A percentile compares a stretch with the other conserved stretches of the same genome.
Evolutionary conservation across 345 rosid species (phyloP).

Genomic region (Gossypium raimondii): DNA sequence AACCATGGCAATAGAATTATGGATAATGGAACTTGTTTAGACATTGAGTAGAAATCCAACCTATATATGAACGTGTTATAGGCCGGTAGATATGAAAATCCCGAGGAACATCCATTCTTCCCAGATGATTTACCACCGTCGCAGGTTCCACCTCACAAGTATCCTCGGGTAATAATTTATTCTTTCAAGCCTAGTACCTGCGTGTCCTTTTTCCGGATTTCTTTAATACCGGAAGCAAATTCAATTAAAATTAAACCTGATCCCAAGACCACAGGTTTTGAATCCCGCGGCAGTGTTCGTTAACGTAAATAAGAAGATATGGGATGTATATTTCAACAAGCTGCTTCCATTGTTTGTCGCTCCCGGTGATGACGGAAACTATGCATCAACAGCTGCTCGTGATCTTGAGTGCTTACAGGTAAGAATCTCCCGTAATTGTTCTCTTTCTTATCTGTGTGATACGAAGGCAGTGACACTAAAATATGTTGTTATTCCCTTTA

Average conservation of each 20-base stretch:
- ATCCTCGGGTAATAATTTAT: conserved; percentile 41
- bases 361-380: conserved; percentile 77
- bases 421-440: neutral
- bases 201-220: neutral
- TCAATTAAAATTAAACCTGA: conserved; percentile 8
- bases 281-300: conserved; percentile 54
- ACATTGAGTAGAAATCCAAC: neutral
- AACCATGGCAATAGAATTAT: neutral
- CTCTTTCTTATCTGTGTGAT: neutral
- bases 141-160: conserved; percentile 31
- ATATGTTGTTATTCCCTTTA: conserved; percentile 21
- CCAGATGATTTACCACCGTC: conserved; percentile 50
- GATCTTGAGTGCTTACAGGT: conserved; percentile 85
- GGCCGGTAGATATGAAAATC: conserved; percentile 75
- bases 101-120: conserved; percentile 86
- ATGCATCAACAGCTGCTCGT: conserved; percentile 57
- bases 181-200: neutral
- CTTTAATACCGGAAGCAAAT: neutral
- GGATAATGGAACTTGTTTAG: neutral
- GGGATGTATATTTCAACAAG: conserved; percentile 62
- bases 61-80: conserved; percentile 23
- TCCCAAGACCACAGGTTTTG: conserved; percentile 38
- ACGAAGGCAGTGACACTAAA: neutral
- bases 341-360: conserved; percentile 66
- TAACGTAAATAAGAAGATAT: conserved; percentile 57